These are phyloP conservation scores for Cladosporium sp. DNA, from an alignment of 2,329 filamentous ascomycete genomes.

Conservation along the genomic window DNA sequence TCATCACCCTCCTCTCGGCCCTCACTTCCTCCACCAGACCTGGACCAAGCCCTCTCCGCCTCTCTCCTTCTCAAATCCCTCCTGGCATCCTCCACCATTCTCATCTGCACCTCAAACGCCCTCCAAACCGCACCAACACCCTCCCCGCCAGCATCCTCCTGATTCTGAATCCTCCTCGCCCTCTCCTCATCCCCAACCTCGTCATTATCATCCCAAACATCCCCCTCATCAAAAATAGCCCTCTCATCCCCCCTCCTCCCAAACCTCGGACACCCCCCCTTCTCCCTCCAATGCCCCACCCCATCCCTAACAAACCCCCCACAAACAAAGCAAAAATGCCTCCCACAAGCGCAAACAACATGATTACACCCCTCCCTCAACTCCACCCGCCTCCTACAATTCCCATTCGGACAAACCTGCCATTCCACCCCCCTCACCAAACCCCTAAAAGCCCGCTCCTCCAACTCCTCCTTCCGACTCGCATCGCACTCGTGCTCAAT, in stretches of 20 bases:
- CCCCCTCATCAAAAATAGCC: conserved; percentile 5
- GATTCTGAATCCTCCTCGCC: not conserved
- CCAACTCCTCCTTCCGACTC: not conserved
- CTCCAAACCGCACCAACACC: not conserved
- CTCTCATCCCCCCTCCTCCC: not conserved
- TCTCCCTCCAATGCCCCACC: conserved; percentile 2
- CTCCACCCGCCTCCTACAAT: conserved; percentile 14
- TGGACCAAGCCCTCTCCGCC: not conserved
- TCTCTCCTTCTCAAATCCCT: not conserved
- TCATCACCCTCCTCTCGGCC: not conserved
- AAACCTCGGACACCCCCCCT: conserved; percentile 4
- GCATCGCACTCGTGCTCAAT: conserved; percentile 15
- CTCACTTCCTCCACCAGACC: not conserved
- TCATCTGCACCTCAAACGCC: conserved; percentile 10
- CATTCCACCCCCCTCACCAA: conserved; percentile 15
- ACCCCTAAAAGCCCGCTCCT: conserved; percentile 12
- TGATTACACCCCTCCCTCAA: conserved; percentile 20
- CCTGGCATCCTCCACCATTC: conserved; percentile 1
- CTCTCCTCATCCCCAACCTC: not conserved
- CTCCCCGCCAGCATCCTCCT: not conserved
- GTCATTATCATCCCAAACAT: conserved; percentile 1
- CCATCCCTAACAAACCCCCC: conserved; percentile 9
- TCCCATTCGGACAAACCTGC: conserved; percentile 16
- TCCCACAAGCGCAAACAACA: conserved; percentile 17
- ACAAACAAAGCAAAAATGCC: conserved; percentile 20